These are phyloP conservation scores for Fusarium sp. DNA, from an alignment of 2,329 filamentous ascomycete genomes.

Conservation along the genomic window DNA sequence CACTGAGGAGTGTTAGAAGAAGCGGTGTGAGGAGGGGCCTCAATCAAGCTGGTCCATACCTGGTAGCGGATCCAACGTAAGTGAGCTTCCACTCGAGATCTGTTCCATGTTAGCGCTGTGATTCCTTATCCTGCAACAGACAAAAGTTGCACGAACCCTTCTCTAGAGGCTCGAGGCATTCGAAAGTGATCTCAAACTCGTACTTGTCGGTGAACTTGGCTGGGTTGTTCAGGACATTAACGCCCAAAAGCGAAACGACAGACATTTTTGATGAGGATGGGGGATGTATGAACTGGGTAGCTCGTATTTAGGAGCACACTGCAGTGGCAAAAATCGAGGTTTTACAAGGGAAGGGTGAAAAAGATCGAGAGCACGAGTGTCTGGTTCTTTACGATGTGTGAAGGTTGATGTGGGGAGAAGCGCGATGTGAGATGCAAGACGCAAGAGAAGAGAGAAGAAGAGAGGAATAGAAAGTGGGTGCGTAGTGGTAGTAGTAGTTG, in stretches of 20 bases:
- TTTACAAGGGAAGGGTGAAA: background rate
- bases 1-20: constrained; percentile 61
- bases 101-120: constrained; percentile 51
- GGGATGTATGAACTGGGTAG: background rate
- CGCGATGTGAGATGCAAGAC: constrained; percentile 11
- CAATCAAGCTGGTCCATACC: constrained; percentile 67
- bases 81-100: constrained; percentile 99
- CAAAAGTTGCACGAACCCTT: constrained; percentile 70
- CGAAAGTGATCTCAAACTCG: constrained; percentile 98
- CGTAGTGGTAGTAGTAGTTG: background rate
- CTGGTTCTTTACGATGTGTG: constrained; percentile 10
- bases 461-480: constrained; percentile 11
- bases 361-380: background rate
- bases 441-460: background rate
- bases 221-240: constrained; percentile 97
- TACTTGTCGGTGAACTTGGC: constrained; percentile 93
- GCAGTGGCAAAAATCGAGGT: background rate
- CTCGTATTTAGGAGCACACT: constrained; percentile 4
- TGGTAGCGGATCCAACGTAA: constrained; percentile 97
- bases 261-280: constrained; percentile 71
- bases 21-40: constrained; percentile 23
- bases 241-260: constrained; percentile 93
- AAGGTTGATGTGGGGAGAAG: constrained; percentile 12
- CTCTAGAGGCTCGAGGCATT: constrained; percentile 93
- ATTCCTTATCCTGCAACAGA: background rate